Conservation (phyloP, 768 basidiomycete genomes). For the Leccinum uliginosum region DNA sequence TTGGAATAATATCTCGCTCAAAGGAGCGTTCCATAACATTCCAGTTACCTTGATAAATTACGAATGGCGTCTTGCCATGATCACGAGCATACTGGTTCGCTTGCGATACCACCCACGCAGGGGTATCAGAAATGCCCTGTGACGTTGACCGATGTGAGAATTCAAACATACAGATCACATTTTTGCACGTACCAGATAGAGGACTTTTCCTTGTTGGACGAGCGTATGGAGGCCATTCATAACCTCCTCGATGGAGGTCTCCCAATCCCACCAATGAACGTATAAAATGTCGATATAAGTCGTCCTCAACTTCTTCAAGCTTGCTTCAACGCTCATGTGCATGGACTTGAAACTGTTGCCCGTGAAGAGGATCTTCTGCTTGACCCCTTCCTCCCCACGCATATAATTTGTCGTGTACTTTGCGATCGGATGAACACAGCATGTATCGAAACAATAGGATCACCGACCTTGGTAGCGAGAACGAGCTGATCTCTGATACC, state of each 20-base stretch:
- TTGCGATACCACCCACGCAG: constrained; percentile 38
- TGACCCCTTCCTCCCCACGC: constrained; percentile 4
- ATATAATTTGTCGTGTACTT: constrained; percentile 25
- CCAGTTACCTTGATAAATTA: constrained; percentile 41
- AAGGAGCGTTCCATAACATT: constrained; percentile 34
- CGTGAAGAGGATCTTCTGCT: constrained; percentile 36
- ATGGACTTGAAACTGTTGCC: constrained; percentile 50
- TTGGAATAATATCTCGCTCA: constrained; percentile 42
- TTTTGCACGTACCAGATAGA: constrained; percentile 26
- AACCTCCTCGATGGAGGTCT: constrained; percentile 38
- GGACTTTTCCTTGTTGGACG: constrained; percentile 36
- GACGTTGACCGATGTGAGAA: not conserved
- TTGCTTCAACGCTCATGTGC: constrained; percentile 34
- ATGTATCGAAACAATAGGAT: not conserved
- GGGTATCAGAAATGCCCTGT: constrained; percentile 30
- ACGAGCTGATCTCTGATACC: constrained; percentile 43
- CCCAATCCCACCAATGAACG: constrained; percentile 34
- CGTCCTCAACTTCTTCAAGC: constrained; percentile 21
- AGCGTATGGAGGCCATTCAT: constrained; percentile 37
- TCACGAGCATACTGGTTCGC: constrained; percentile 40
- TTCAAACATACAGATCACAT: too few species aligned
- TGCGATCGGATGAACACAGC: not conserved
- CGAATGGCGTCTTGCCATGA: constrained; percentile 42
- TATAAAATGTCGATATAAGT: constrained; percentile 23
- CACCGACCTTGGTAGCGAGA: constrained; percentile 37